Conservation (phyloP, 2,329 filamentous ascomycete species). For the Gliomastix tumulicola region DNA sequence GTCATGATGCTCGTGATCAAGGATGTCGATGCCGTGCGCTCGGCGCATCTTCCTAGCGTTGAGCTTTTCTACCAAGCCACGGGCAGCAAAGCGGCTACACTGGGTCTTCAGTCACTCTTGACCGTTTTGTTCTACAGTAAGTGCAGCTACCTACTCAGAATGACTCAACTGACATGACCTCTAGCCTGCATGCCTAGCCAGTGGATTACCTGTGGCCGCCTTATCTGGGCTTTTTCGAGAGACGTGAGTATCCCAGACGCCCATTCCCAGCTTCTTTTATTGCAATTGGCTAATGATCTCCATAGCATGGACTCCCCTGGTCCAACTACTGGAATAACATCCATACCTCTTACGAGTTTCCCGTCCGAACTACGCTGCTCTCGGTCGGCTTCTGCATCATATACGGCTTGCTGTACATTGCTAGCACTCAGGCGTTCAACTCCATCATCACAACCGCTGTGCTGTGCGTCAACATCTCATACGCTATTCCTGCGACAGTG, state of each 20-base stretch:
- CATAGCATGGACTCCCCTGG: conserved; percentile 12
- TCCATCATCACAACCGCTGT: conserved; percentile 21
- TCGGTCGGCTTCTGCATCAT: conserved; percentile 15
- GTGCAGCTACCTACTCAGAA: background rate
- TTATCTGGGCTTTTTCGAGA: conserved; percentile 22
- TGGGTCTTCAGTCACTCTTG: conserved; percentile 2
- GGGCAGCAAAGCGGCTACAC: conserved; percentile 11
- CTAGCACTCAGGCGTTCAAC: conserved; percentile 20
- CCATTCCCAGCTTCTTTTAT: background rate
- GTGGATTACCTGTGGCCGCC: conserved; percentile 20
- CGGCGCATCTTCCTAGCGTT: conserved; percentile 9
- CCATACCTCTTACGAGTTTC: conserved; percentile 10
- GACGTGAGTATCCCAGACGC: conserved; percentile 14
- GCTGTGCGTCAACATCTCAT: conserved; percentile 19
- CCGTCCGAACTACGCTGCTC: conserved; percentile 17
- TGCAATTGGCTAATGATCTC: background rate
- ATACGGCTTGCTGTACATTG: conserved; percentile 23
- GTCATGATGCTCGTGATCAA: conserved; percentile 15
- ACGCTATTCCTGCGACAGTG: conserved; percentile 17
- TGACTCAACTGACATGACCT: too few relatives aligned
- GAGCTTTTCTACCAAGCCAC: conserved; percentile 14
- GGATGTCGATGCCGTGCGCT: conserved; percentile 16
- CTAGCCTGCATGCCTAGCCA: conserved; percentile 15
- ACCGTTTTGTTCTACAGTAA: background rate
- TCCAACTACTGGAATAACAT: conserved; percentile 16